phyloP scores from a whole-genome alignment of 257 asterid genomes.

The Nicotiana knightiana region DNA sequence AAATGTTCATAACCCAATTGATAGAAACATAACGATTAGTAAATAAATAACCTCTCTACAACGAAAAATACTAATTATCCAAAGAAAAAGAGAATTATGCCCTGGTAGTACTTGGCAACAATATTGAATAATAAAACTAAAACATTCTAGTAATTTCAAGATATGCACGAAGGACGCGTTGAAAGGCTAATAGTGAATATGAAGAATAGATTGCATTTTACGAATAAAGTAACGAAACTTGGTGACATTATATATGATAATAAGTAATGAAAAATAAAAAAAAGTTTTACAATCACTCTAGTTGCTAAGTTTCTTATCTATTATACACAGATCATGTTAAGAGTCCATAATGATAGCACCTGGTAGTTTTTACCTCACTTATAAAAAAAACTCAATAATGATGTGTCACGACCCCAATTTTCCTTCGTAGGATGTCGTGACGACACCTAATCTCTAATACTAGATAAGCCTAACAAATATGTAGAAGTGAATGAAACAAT shows the following conservation, averaged over 20 bases:
- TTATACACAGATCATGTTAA: too few relatives aligned
- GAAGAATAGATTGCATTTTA: neutral
- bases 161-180: neutral
- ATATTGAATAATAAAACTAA: neutral
- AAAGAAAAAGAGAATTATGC: neutral
- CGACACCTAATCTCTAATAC: too few relatives aligned
- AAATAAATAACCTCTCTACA: neutral
- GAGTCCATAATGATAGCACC: too few relatives aligned
- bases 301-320: too few relatives aligned
- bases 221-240: neutral
- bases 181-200: neutral
- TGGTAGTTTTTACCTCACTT: too few relatives aligned
- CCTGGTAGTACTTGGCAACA: neutral
- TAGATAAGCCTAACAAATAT: too few relatives aligned
- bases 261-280: too few relatives aligned
- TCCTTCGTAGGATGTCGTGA: too few relatives aligned
- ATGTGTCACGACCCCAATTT: too few relatives aligned
- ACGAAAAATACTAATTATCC: neutral
- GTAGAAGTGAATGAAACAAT: too few relatives aligned
- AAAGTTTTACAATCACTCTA: too few relatives aligned
- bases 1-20: neutral
- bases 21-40: neutral
- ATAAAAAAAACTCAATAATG: too few relatives aligned
- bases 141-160: neutral
- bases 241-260: neutral